phyloP scores from a whole-genome alignment of 441 rosid genomes.

The Manihot esculenta region DNA sequence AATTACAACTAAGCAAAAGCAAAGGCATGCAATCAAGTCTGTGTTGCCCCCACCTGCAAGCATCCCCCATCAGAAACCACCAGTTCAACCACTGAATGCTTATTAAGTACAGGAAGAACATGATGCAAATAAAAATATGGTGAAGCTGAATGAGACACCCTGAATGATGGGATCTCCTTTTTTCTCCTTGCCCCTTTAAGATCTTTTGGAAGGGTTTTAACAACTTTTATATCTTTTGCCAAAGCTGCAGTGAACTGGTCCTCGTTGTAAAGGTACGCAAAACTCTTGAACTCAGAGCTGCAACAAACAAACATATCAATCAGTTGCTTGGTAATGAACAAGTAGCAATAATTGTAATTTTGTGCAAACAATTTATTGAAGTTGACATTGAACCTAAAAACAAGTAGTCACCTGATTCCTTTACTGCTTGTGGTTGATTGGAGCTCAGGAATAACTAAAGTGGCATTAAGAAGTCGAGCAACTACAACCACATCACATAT shows the following conservation, averaged over 20 bases:
- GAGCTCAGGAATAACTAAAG: slow-evolving; percentile 92
- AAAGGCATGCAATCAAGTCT: slow-evolving; percentile 7
- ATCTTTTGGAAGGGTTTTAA: slow-evolving; percentile 88
- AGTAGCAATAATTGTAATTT: not conserved
- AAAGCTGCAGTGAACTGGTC: slow-evolving; percentile 83
- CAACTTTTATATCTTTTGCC: slow-evolving; percentile 65
- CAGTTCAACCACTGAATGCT: slow-evolving; percentile 87
- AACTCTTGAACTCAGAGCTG: slow-evolving; percentile 99
- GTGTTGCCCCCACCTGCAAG: slow-evolving; percentile 56
- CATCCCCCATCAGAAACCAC: slow-evolving; percentile 91
- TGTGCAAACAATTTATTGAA: not conserved
- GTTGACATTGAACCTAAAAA: not conserved
- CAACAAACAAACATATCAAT: slow-evolving; percentile 26
- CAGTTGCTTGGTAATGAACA: slow-evolving; percentile 17
- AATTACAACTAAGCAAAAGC: not conserved
- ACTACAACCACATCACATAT: slow-evolving; percentile 77
- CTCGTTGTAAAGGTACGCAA: slow-evolving; percentile 88
- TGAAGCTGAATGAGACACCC: slow-evolving; percentile 68
- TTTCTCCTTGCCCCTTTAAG: slow-evolving; percentile 87
- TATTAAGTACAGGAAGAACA: slow-evolving; percentile 79
- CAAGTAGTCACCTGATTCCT: slow-evolving; percentile 67
- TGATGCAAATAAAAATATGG: slow-evolving; percentile 82
- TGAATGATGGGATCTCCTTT: slow-evolving; percentile 83
- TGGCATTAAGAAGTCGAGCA: slow-evolving; percentile 90
- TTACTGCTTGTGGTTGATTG: slow-evolving; percentile 98